A percentile compares a stretch with the other conserved stretches of the same genome.
These are phyloP conservation scores for Amorphotheca resinae DNA, from an alignment of 495 filamentous ascomycete species.

Conservation along the genomic window DNA sequence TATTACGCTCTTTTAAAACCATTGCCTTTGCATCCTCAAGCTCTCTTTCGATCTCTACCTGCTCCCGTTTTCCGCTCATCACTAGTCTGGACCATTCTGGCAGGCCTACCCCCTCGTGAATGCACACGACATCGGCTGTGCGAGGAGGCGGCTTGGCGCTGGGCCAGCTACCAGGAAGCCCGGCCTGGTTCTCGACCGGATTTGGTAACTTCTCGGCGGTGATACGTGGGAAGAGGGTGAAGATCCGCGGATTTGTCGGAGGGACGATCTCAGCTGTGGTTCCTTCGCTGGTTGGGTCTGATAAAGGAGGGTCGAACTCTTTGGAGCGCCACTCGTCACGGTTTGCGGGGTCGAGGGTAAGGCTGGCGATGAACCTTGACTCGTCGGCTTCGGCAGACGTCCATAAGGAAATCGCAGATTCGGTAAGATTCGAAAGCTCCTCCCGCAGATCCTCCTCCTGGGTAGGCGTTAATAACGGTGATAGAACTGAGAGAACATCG, in stretches of 20 bases:
- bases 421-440: slow-evolving; percentile 6
- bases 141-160: background rate
- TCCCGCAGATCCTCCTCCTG: slow-evolving; percentile 1
- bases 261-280: background rate
- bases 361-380: slow-evolving; percentile 2
- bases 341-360: slow-evolving; percentile 1
- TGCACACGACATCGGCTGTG: background rate
- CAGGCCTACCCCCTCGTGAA: slow-evolving; percentile 9
- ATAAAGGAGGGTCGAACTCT: slow-evolving; percentile 7
- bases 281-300: background rate
- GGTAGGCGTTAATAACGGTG: slow-evolving; percentile 4
- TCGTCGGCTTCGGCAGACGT: slow-evolving; percentile 8
- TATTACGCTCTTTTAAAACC: slow-evolving; percentile 5
- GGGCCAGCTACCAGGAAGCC: slow-evolving; percentile 9
- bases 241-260: slow-evolving; percentile 10
- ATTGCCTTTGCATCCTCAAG: background rate
- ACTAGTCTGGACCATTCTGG: slow-evolving; percentile 10
- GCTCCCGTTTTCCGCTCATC: slow-evolving; percentile 8
- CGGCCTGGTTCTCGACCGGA: background rate
- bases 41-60: no score
- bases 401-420: slow-evolving; percentile 13
- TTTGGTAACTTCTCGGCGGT: slow-evolving; percentile 3
- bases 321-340: slow-evolving; percentile 10
- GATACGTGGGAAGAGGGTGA: slow-evolving; percentile 13
- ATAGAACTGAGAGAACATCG: slow-evolving; percentile 7